phyloP scores from a whole-genome alignment of 306 rosid species.

The Arachis hypogaea region DNA sequence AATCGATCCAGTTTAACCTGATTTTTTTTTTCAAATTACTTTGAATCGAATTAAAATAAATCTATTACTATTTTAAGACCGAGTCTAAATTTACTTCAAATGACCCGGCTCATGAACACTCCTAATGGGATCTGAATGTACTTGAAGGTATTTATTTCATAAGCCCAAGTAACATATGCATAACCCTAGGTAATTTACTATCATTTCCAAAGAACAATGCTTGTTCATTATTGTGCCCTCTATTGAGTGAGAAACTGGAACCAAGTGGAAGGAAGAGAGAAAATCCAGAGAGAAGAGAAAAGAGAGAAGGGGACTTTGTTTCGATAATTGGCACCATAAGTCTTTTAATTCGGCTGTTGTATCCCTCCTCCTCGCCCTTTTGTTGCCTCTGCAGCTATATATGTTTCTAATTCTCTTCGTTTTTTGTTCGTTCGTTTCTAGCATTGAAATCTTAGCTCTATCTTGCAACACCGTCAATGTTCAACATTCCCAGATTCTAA shows the following conservation, averaged over 20 bases:
- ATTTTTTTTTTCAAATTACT: too few species aligned
- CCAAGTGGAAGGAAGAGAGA: background rate
- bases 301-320: background rate
- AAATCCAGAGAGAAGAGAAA: background rate
- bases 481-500: background rate
- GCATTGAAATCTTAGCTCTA: conserved; percentile 27
- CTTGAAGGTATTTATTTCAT: background rate
- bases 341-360: background rate
- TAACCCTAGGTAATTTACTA: background rate
- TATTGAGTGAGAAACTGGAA: background rate
- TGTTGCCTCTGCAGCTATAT: conserved; percentile 10
- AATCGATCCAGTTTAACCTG: too few species aligned
- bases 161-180: background rate
- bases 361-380: conserved; percentile 1
- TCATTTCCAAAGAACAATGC: background rate
- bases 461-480: conserved; percentile 20
- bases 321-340: background rate
- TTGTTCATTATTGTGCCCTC: background rate
- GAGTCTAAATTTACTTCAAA: too few species aligned
- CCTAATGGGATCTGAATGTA: background rate
- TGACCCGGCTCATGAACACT: too few species aligned
- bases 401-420: background rate
- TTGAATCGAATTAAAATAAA: too few species aligned
- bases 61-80: too few species aligned
- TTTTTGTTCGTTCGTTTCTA: background rate